These are phyloP conservation scores for Amorphotheca resinae DNA, from an alignment of 495 filamentous ascomycete species.

Conservation along the genomic window DNA sequence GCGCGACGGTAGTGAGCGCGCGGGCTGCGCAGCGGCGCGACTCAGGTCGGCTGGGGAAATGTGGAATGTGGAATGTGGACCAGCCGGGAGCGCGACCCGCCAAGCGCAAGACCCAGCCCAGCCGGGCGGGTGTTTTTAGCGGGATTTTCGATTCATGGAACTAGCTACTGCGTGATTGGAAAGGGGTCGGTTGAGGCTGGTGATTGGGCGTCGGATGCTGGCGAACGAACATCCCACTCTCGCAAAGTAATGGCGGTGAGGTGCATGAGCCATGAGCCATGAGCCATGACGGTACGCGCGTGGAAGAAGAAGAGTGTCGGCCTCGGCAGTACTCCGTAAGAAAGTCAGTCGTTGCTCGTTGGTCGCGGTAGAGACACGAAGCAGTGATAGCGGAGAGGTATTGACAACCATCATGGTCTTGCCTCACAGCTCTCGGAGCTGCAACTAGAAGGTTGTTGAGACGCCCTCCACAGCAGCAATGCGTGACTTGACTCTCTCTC, in stretches of 20 bases:
- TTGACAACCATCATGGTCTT: neutral
- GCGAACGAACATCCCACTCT: neutral
- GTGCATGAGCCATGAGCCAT: no score
- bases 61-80: neutral
- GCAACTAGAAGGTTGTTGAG: no score
- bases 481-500: no score
- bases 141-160: no score
- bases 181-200: neutral
- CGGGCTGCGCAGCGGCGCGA: neutral
- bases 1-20: neutral
- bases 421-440: neutral
- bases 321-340: neutral
- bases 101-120: neutral
- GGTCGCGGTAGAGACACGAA: neutral
- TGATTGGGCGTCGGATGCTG: slow-evolving; percentile 5
- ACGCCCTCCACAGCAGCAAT: no score
- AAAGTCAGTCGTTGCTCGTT: neutral
- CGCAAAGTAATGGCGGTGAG: slow-evolving; percentile 1
- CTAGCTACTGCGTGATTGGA: no score
- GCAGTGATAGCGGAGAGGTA: neutral
- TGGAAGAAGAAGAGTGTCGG: no score
- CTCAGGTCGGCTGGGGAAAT: neutral
- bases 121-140: no score
- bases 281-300: no score
- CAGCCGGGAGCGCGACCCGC: neutral